Evolutionary conservation across 805 yeast species (phyloP).

Genomic region (Lipomyces chichibuensis): DNA sequence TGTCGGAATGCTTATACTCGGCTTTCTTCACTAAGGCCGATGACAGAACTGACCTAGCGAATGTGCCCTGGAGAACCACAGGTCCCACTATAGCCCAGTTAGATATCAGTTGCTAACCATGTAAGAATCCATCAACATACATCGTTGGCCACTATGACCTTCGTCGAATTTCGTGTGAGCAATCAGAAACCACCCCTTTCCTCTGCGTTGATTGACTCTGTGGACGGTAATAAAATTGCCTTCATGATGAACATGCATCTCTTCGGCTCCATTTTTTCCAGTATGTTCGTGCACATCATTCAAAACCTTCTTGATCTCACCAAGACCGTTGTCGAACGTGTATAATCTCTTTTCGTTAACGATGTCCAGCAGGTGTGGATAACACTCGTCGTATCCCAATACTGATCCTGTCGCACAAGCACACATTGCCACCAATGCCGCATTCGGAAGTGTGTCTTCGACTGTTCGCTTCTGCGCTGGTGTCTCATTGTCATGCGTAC

Average conservation of each 20-base stretch:
- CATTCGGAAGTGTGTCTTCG: conserved; percentile 92
- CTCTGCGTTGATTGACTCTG: conserved; percentile 78
- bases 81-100: conserved; percentile 37
- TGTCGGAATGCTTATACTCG: conserved; percentile 49
- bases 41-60: conserved; percentile 55
- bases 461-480: conserved; percentile 88
- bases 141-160: conserved; percentile 40
- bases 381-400: conserved; percentile 91
- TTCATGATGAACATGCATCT: conserved; percentile 92
- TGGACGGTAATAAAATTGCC: conserved; percentile 91
- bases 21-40: conserved; percentile 60
- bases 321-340: conserved; percentile 62
- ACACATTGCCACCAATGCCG: conserved; percentile 91
- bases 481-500: conserved; percentile 93
- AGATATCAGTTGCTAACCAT: neutral
- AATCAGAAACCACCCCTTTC: conserved; percentile 84
- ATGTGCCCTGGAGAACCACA: conserved; percentile 43
- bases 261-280: conserved; percentile 64
- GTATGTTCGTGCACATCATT: conserved; percentile 46
- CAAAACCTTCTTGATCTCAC: conserved; percentile 59
- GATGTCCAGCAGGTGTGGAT: conserved; percentile 77
- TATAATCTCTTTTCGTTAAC: conserved; percentile 76
- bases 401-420: conserved; percentile 93
- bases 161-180: conserved; percentile 80
- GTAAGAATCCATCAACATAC: conserved; percentile 12